Percentiles rank a stretch among this genome's conserved stretches.
These are phyloP conservation scores for Mycena maculata DNA, from an alignment of 768 basidiomycete species.

Conservation along the genomic window DNA sequence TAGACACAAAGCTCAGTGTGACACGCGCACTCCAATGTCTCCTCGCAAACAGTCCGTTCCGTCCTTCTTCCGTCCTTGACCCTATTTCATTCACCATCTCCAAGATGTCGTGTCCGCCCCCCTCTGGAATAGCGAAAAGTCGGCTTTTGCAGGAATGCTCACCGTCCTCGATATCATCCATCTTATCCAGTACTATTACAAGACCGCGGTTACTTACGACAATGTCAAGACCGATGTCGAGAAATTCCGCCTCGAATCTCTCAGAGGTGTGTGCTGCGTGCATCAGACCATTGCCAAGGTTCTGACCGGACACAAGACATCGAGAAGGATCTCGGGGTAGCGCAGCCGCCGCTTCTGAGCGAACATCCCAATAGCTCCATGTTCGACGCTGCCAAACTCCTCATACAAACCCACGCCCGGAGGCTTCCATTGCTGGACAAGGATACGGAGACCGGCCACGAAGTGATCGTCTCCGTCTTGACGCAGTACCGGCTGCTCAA, in stretches of 20 bases:
- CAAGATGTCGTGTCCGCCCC: slow-evolving; percentile 97
- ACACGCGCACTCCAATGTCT: slow-evolving; percentile 94
- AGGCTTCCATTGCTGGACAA: slow-evolving; percentile 93
- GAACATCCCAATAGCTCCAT: slow-evolving; percentile 91
- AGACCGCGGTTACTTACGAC: slow-evolving; percentile 75
- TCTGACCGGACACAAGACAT: slow-evolving; percentile 70
- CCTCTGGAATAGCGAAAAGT: slow-evolving; percentile 95
- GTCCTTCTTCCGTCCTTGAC: slow-evolving; percentile 12
- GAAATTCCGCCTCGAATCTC: slow-evolving; percentile 85
- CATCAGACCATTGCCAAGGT: slow-evolving; percentile 13
- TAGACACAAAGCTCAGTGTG: slow-evolving; percentile 95
- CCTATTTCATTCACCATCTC: slow-evolving; percentile 28
- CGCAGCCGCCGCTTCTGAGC: slow-evolving; percentile 87
- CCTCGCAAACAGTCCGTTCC: slow-evolving; percentile 74
- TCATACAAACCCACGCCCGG: slow-evolving; percentile 96
- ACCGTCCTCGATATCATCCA: slow-evolving; percentile 99
- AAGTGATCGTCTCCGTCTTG: slow-evolving; percentile 94
- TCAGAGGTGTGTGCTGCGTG: slow-evolving; percentile 74
- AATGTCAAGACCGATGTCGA: slow-evolving; percentile 92
- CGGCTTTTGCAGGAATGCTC: slow-evolving; percentile 97
- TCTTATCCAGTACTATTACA: slow-evolving; percentile 98
- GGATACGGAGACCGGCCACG: slow-evolving; percentile 93
- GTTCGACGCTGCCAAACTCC: slow-evolving; percentile 88
- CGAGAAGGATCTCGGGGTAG: slow-evolving; percentile 92
- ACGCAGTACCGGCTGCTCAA: slow-evolving; percentile 99